Percentiles rank a stretch among this genome's conserved stretches.
These are phyloP conservation scores for Geosmithia putterillii DNA, from an alignment of 2,329 filamentous ascomycete species.

Conservation along the genomic window DNA sequence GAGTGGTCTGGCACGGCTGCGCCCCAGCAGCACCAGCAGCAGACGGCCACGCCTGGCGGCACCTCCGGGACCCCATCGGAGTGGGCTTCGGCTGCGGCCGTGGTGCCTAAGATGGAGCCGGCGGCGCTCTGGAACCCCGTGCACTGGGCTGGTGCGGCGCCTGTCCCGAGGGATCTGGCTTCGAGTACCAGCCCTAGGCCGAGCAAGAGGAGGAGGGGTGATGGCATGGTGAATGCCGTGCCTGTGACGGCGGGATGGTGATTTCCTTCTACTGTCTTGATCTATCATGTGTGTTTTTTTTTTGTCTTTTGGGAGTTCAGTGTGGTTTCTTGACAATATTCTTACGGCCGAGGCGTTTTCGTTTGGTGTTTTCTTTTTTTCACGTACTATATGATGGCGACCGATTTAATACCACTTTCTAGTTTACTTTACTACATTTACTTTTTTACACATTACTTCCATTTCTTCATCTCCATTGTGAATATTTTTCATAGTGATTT, in stretches of 20 bases:
- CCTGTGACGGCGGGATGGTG: conserved; percentile 20
- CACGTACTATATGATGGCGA: no score
- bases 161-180: conserved; percentile 11
- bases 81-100: conserved; percentile 5
- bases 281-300: not conserved
- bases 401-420: no score
- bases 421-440: no score
- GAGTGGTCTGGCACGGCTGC: conserved; percentile 15
- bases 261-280: not conserved
- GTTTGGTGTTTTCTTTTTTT: no score
- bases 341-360: no score
- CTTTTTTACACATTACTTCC: no score
- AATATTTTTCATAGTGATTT: no score
- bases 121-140: conserved; percentile 16
- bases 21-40: not conserved
- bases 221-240: conserved; percentile 17
- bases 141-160: conserved; percentile 1
- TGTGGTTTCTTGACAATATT: no score
- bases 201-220: conserved; percentile 22
- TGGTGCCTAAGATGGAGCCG: conserved; percentile 17
- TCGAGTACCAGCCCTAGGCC: conserved; percentile 16
- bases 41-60: no score
- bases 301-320: not conserved
- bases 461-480: no score
- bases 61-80: not conserved